phyloP scores from a whole-genome alignment of 139 green algal species.

The Coccomyxa sp. region DNA sequence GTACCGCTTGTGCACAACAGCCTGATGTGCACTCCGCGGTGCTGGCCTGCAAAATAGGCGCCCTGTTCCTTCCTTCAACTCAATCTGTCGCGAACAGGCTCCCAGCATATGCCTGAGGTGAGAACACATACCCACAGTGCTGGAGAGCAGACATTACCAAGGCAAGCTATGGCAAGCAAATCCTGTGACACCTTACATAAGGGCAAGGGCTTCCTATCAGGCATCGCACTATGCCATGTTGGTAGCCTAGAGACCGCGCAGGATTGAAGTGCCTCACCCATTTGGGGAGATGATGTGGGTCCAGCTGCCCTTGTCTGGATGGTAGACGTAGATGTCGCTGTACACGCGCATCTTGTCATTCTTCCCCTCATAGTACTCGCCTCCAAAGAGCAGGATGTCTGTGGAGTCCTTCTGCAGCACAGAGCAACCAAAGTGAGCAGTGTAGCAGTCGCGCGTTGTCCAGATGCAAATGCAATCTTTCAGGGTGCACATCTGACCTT shows the following conservation, averaged over 20 bases:
- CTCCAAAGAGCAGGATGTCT: not conserved
- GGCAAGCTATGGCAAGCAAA: too few relatives aligned
- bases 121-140: too few relatives aligned
- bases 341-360: conserved; percentile 80
- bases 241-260: too few relatives aligned
- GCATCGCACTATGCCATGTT: too few relatives aligned
- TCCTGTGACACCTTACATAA: too few relatives aligned
- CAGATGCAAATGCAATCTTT: not conserved
- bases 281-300: conserved; percentile 61
- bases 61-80: too few relatives aligned
- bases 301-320: conserved; percentile 69
- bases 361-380: conserved; percentile 74
- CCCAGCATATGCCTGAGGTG: too few relatives aligned
- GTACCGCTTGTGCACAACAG: conserved; percentile 63
- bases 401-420: conserved; percentile 26
- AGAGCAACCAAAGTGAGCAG: not conserved
- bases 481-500: not conserved
- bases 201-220: too few relatives aligned
- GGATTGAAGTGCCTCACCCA: conserved; percentile 26
- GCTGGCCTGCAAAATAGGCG: conserved; percentile 68
- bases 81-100: too few relatives aligned
- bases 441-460: too few relatives aligned
- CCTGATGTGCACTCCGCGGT: conserved; percentile 84
- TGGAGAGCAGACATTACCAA: too few relatives aligned
- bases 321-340: conserved; percentile 85